Conservation (phyloP, 495 filamentous ascomycete species). For the Rostrohypoxylon terebratum region DNA sequence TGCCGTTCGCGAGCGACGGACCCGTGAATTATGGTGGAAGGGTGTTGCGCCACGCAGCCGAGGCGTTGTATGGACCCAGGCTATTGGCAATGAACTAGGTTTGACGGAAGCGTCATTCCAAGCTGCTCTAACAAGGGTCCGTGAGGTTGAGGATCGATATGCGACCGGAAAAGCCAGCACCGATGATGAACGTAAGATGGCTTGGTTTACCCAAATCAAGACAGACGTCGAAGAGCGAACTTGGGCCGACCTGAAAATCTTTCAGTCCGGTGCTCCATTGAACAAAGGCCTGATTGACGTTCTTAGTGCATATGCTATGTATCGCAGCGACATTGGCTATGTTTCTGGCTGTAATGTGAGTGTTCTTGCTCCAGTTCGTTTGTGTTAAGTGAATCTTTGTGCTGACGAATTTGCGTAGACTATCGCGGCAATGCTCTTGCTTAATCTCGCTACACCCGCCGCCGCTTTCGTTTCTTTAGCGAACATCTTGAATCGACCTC, state of each 20-base stretch:
- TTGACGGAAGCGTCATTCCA: constrained; percentile 80
- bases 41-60: constrained; percentile 83
- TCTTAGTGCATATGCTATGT: constrained; percentile 90
- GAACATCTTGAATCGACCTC: constrained; percentile 88
- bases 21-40: constrained; percentile 93
- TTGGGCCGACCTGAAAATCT: constrained; percentile 86
- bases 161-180: constrained; percentile 53
- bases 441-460: constrained; percentile 78
- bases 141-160: constrained; percentile 68
- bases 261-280: constrained; percentile 81
- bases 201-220: constrained; percentile 75
- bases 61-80: constrained; percentile 85
- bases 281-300: constrained; percentile 82
- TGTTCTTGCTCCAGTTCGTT: constrained; percentile 10
- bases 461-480: constrained; percentile 85
- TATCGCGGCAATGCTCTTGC: constrained; percentile 86
- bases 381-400: constrained; percentile 3
- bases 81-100: constrained; percentile 89
- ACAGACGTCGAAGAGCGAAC: constrained; percentile 74
- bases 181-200: constrained; percentile 60
- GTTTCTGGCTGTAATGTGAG: constrained; percentile 85
- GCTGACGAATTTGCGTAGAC: constrained; percentile 61
- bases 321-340: constrained; percentile 93
- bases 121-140: constrained; percentile 80
- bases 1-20: constrained; percentile 77